Percentiles rank a stretch among this genome's conserved stretches.
phyloP scores from a whole-genome alignment of 1,284 basidiomycete genomes.

The Neonothopanus nambi region DNA sequence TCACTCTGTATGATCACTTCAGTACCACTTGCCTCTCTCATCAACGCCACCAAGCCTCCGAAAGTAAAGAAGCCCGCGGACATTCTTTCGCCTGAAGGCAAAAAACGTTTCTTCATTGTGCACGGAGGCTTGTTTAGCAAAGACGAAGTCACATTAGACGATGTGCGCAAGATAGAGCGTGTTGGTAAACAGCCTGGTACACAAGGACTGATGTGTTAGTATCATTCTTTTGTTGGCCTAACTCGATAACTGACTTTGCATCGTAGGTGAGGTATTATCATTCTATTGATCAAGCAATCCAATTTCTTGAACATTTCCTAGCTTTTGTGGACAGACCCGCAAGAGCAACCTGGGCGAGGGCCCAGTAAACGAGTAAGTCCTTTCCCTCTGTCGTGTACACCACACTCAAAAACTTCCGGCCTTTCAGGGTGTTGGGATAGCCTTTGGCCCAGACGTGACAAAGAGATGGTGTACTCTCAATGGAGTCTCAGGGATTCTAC shows the following conservation, averaged over 20 bases:
- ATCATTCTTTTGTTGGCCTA: slow-evolving; percentile 1
- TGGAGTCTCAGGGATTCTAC: slow-evolving; percentile 85
- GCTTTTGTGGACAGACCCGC: slow-evolving; percentile 94
- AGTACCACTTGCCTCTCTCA: slow-evolving; percentile 91
- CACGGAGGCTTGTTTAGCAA: slow-evolving; percentile 97
- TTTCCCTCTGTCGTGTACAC: background rate
- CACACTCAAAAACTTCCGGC: background rate
- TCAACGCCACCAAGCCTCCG: slow-evolving; percentile 73
- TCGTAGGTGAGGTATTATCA: slow-evolving; percentile 54
- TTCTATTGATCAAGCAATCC: background rate
- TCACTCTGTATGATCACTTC: slow-evolving; percentile 8
- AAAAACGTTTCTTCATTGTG: slow-evolving; percentile 92
- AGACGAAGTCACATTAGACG: slow-evolving; percentile 91
- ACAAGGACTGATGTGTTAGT: slow-evolving; percentile 92
- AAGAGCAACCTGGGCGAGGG: slow-evolving; percentile 86
- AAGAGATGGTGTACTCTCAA: slow-evolving; percentile 88
- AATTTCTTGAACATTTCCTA: slow-evolving; percentile 28
- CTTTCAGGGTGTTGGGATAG: slow-evolving; percentile 85
- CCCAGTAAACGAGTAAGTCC: slow-evolving; percentile 87
- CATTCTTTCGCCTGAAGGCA: slow-evolving; percentile 84
- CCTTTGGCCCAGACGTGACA: slow-evolving; percentile 95
- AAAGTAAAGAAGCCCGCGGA: slow-evolving; percentile 37
- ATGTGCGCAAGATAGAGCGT: slow-evolving; percentile 86
- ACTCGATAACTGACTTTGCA: slow-evolving; percentile 12
- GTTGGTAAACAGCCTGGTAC: slow-evolving; percentile 92